Conservation (phyloP, 257 asterid species). For the Linaria vulgaris region DNA sequence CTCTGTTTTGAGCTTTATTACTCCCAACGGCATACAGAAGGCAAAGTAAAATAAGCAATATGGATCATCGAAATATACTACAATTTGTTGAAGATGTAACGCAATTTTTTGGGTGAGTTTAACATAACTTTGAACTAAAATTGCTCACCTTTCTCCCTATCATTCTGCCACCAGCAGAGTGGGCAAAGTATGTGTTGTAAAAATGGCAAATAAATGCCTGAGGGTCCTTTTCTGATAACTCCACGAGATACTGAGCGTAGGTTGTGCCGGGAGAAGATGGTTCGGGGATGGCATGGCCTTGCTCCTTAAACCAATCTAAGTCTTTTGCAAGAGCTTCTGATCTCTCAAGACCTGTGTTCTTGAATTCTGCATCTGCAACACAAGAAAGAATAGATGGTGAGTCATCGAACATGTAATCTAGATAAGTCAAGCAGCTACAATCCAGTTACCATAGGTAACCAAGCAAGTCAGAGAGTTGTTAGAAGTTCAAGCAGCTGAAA, state of each 20-base stretch:
- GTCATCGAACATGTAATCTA: background rate
- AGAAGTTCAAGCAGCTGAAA: background rate
- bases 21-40: background rate
- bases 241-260: constrained; percentile 64
- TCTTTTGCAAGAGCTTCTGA: constrained; percentile 67
- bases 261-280: constrained; percentile 73
- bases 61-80: background rate
- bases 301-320: constrained; percentile 84
- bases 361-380: constrained; percentile 76
- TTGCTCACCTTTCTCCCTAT: constrained; percentile 78
- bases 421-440: constrained; percentile 7
- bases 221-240: constrained; percentile 72
- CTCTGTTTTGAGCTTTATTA: background rate
- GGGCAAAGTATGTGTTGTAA: constrained; percentile 92
- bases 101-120: background rate
- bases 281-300: constrained; percentile 75
- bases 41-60: background rate
- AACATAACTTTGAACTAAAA: background rate
- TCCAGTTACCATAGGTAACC: background rate
- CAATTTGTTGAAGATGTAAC: background rate
- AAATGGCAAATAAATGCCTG: constrained; percentile 93
- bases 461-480: background rate
- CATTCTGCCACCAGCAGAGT: constrained; percentile 98
- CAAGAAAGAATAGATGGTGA: constrained; percentile 10
- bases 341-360: constrained; percentile 93